phyloP scores from a whole-genome alignment of 2,329 filamentous ascomycete species.

The Cladosporium velox region DNA sequence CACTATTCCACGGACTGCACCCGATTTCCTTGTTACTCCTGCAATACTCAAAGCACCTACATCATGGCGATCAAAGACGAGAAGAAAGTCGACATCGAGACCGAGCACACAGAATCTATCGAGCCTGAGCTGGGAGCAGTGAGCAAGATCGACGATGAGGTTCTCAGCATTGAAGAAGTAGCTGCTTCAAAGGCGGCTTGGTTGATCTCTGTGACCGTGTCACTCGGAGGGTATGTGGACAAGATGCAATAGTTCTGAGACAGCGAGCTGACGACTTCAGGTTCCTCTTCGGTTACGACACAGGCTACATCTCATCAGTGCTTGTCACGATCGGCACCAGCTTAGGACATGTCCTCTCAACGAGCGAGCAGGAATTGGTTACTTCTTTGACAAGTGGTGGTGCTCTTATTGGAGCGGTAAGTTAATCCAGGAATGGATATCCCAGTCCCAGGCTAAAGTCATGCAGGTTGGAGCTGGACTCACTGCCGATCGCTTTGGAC shows the following conservation, averaged over 20 bases:
- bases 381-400: constrained; percentile 55
- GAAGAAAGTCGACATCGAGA: constrained; percentile 15
- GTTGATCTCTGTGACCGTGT: constrained; percentile 43
- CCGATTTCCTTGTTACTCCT: not conserved
- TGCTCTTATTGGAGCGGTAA: constrained; percentile 48
- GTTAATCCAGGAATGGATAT: not conserved
- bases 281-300: constrained; percentile 47
- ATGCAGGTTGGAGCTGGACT: constrained; percentile 26
- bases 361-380: constrained; percentile 53
- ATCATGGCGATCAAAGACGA: constrained; percentile 6
- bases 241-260: constrained; percentile 16
- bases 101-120: constrained; percentile 19
- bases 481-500: constrained; percentile 42
- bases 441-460: not conserved
- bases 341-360: constrained; percentile 43
- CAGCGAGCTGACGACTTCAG: not conserved
- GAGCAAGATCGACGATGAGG: constrained; percentile 28
- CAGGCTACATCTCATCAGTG: constrained; percentile 49
- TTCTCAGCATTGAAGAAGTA: constrained; percentile 43
- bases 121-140: constrained; percentile 4
- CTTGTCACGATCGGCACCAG: constrained; percentile 44
- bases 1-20: not conserved
- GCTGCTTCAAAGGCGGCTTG: constrained; percentile 44
- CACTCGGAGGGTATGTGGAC: constrained; percentile 38
- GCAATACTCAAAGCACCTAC: too few species aligned